Evolutionary conservation across 805 yeast genomes (phyloP), one percentile per base, ranked within the genome.

Genomic region (Yamadazyma phyllophila): DNA sequence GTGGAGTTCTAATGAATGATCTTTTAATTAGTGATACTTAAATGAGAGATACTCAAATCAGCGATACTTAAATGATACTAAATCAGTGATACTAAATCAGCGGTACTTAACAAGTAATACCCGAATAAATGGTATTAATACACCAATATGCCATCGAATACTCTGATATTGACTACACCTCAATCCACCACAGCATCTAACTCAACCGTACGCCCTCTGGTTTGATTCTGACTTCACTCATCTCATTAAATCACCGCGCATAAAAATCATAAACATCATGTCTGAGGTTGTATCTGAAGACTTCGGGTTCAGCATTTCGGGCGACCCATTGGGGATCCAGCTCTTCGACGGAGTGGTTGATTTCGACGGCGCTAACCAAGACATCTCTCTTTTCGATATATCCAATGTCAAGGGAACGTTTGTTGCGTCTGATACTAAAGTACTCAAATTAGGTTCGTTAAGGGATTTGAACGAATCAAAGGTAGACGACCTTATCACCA

Each of bases 281-380:
- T 13, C 37, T 30, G 68, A 63, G 48, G 38, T 50, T 7, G 46
- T 55, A 5, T 65, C 74, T 2, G 73, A 71, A 50, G 67, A 65
- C 46, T 58, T 68, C 32, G 74, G 74, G 15, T 71, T 70, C 58
- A 61, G 62, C 36, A 51, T 67, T 24, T 57, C 58, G 24, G 50
- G 63, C 6, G 48, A 51, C 2, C 58, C 58, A 10, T 54, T 52
- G 13, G 74, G 73, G 5, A 31, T 59, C 5, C 33, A 43, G 9
- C 37, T 61, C n/a, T 62, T 63, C 41, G 61, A 53, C 11, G 37
- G 47, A 7, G 57, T 61, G 3, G 41, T 69, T 9, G 68, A 63
- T 29, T 57, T 65, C 7, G 52, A 42, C 5, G 17, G 24, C 3
- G 15, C 12, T 1, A 43, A 47, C 7, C 54, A 44, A 7, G 62